Base-by-base conservation (phyloP, 495 filamentous ascomycete species). In the Aspergillus panamensis region DNA sequence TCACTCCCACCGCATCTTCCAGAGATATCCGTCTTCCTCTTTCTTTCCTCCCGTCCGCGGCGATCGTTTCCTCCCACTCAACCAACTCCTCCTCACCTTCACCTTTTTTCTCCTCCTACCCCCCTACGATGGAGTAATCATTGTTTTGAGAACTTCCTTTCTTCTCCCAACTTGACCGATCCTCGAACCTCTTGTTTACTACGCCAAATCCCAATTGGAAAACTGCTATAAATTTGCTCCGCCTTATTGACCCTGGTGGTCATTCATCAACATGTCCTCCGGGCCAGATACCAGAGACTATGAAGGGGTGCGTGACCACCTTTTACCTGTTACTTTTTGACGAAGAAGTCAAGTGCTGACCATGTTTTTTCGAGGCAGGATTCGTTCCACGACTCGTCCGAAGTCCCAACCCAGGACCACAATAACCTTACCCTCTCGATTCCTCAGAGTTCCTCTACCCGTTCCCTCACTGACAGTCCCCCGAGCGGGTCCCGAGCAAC, bases 311-410 rank as follows among this genome's bases (percentile, higher is more conserved):
- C 67, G 77, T 56, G 37, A 61, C 21, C 56, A 60, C 25, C 25
- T 25, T 25, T 5, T 25, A 25, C 25, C 25, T 44, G 12, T 25
- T 13, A 17, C 13, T 37, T 10, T 32, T 55, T 29, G 51, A 49
- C 31, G 16, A 45, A 39, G 14, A 8, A 14, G 16, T 48, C 8
- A 14, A 35, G 37, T 20, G 37, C 53, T 53, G 14, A 57, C 54
- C 40, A 39, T 43, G 4, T 47, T 21, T 47, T 31, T 30, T 47
- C 42, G n/a, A 32, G 37, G 9, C 70, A 91, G 88, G 89, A 92
- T 57, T 84, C 84, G 19, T 92, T 91, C 55, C 87, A 91, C 67
- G 88, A 93, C 74, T 87, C 87, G 56, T 75, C 82, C 62, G 88
- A 90, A 71, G 77, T 66, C 31, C 58, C 73, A 62, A 55, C 53